These are phyloP conservation scores for Zygoascus flipseniorum DNA, from an alignment of 805 yeast genomes.

Conservation along the genomic window DNA sequence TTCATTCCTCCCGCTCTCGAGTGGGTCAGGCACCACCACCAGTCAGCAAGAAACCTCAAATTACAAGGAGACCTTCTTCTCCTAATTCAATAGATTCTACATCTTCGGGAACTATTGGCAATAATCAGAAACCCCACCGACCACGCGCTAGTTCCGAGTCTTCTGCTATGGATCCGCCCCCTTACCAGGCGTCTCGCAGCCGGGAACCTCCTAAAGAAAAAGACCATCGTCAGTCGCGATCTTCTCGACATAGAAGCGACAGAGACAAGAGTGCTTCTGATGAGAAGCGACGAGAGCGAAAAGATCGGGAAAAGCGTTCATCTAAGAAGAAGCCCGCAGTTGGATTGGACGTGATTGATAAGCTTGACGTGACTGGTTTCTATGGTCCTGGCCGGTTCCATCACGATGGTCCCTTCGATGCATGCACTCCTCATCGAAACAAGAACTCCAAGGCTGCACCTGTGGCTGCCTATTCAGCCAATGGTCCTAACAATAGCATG, in stretches of 20 bases:
- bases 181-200: neutral
- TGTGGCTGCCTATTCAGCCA: conserved; percentile 88
- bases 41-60: neutral
- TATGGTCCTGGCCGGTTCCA: conserved; percentile 92
- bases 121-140: conserved; percentile 20
- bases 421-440: conserved; percentile 94
- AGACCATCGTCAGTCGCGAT: conserved; percentile 3
- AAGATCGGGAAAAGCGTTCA: neutral
- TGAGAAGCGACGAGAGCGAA: conserved; percentile 15
- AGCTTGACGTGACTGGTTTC: conserved; percentile 89
- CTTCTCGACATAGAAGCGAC: neutral
- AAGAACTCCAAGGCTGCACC: conserved; percentile 67
- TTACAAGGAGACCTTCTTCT: neutral
- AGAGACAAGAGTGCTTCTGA: neutral
- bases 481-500: conserved; percentile 87
- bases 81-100: neutral
- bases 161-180: conserved; percentile 16
- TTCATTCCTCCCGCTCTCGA: neutral
- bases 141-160: conserved; percentile 17
- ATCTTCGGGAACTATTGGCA: neutral
- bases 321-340: conserved; percentile 7
- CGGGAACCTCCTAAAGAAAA: neutral
- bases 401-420: conserved; percentile 98
- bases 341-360: conserved; percentile 88
- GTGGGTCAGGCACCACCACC: neutral